These are phyloP conservation scores for Strigomonas galati DNA, from an alignment of 208 protist genomes.

Conservation along the genomic window DNA sequence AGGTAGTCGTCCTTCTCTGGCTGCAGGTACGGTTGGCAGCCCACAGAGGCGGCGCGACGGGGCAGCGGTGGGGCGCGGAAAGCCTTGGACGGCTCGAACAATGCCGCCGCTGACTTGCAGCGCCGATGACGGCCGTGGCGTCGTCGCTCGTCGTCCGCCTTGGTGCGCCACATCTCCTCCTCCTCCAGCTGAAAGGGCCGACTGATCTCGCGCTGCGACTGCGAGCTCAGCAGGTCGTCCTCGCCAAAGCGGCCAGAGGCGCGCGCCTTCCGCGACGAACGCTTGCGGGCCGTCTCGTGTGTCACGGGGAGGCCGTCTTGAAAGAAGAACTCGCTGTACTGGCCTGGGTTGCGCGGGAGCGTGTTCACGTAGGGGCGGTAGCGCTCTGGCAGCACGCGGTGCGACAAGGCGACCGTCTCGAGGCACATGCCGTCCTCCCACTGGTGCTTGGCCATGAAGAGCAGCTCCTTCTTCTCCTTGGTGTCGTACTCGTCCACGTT, in stretches of 20 bases:
- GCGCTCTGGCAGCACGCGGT: slow-evolving; percentile 69
- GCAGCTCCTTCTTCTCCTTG: slow-evolving; percentile 59
- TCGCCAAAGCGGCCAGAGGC: not conserved
- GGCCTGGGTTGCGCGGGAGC: slow-evolving; percentile 22
- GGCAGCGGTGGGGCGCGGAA: slow-evolving; percentile 16
- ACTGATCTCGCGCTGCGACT: slow-evolving; percentile 8
- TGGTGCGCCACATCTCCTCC: not conserved
- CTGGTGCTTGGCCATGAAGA: slow-evolving; percentile 69
- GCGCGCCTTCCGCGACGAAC: not conserved
- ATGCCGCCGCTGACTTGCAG: slow-evolving; percentile 21
- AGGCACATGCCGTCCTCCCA: slow-evolving; percentile 79
- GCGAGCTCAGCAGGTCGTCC: not conserved
- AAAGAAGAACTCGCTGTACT: slow-evolving; percentile 80
- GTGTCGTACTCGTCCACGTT: slow-evolving; percentile 62
- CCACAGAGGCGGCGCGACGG: slow-evolving; percentile 28
- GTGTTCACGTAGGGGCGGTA: slow-evolving; percentile 51
- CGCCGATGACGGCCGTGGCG: slow-evolving; percentile 10
- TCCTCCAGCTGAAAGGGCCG: slow-evolving; percentile 11
- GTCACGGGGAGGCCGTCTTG: slow-evolving; percentile 36
- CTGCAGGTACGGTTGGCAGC: slow-evolving; percentile 26
- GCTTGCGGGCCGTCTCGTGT: not conserved
- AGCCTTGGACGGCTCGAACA: slow-evolving; percentile 20
- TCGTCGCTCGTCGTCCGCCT: not conserved
- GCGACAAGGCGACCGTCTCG: slow-evolving; percentile 75
- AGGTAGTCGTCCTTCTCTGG: slow-evolving; percentile 57